phyloP scores from a whole-genome alignment of 108 stramenopile species.

The Epithemia pelagica region DNA sequence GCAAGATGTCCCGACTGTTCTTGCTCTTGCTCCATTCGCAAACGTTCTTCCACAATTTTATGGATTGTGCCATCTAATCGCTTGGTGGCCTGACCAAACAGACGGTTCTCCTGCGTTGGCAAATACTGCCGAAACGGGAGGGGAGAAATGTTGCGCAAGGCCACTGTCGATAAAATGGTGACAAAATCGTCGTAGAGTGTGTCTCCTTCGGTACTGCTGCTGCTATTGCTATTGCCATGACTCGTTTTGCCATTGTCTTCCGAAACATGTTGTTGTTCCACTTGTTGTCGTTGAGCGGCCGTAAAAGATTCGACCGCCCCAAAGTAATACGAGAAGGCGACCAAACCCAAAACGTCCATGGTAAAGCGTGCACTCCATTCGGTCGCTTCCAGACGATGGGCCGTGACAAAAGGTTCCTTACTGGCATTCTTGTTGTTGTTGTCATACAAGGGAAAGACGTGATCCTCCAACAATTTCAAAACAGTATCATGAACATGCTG shows the following conservation, averaged over 20 bases:
- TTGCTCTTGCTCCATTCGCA: neutral
- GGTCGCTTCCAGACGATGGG: neutral
- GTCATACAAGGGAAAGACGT: neutral
- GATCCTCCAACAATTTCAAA: neutral
- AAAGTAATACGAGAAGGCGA: conserved; percentile 1
- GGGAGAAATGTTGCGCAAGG: neutral
- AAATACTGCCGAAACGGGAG: neutral
- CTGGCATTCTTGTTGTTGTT: neutral
- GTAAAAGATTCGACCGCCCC: neutral
- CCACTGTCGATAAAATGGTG: neutral
- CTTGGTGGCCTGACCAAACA: neutral
- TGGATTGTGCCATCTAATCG: neutral
- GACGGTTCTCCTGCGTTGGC: neutral
- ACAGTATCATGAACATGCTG: neutral
- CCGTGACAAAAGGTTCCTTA: neutral
- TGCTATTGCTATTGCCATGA: no score
- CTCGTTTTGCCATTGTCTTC: neutral
- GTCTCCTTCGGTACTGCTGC: no score
- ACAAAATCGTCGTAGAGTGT: neutral
- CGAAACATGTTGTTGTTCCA: neutral
- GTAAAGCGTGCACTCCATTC: conserved; percentile 2
- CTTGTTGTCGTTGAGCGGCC: neutral
- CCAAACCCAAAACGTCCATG: neutral
- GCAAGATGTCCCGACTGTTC: neutral
- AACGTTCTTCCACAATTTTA: neutral